These are phyloP conservation scores for Multifurca ochricompacta DNA, from an alignment of 768 basidiomycete genomes.

Conservation along the genomic window DNA sequence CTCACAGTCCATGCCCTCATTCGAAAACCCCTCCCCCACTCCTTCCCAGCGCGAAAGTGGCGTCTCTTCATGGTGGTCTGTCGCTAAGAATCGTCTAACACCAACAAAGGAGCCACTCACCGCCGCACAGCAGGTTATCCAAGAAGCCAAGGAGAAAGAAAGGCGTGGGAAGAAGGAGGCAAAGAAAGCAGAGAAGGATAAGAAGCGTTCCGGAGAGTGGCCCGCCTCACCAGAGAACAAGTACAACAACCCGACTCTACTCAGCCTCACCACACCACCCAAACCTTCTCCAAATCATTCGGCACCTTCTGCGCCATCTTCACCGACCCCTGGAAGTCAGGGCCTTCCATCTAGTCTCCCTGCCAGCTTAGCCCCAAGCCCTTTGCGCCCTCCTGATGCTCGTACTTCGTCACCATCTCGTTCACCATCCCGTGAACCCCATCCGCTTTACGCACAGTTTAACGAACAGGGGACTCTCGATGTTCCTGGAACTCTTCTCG, in stretches of 20 bases:
- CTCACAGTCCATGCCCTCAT: conserved; percentile 40
- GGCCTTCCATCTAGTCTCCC: conserved; percentile 36
- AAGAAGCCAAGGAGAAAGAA: conserved; percentile 61
- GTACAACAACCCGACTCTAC: conserved; percentile 48
- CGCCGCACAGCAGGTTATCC: conserved; percentile 76
- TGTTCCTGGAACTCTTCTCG: conserved; percentile 62
- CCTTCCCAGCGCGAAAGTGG: conserved; percentile 53
- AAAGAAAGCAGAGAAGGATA: conserved; percentile 39
- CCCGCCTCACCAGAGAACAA: conserved; percentile 46
- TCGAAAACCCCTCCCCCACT: conserved; percentile 44
- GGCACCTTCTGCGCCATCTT: conserved; percentile 47
- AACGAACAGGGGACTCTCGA: conserved; percentile 64
- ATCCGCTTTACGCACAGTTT: conserved; percentile 74
- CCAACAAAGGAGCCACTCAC: conserved; percentile 76
- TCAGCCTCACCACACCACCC: conserved; percentile 46
- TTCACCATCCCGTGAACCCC: conserved; percentile 48
- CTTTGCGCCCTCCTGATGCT: conserved; percentile 45
- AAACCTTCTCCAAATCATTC: conserved; percentile 40
- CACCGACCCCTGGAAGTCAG: conserved; percentile 56
- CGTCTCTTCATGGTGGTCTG: conserved; percentile 52
- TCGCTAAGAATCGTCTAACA: conserved; percentile 67
- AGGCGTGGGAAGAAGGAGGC: conserved; percentile 37
- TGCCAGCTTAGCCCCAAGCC: conserved; percentile 57
- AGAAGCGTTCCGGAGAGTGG: conserved; percentile 37
- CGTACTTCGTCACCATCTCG: conserved; percentile 40